Base-by-base conservation (phyloP, 768 basidiomycete genomes). In the Trametes villosa region DNA sequence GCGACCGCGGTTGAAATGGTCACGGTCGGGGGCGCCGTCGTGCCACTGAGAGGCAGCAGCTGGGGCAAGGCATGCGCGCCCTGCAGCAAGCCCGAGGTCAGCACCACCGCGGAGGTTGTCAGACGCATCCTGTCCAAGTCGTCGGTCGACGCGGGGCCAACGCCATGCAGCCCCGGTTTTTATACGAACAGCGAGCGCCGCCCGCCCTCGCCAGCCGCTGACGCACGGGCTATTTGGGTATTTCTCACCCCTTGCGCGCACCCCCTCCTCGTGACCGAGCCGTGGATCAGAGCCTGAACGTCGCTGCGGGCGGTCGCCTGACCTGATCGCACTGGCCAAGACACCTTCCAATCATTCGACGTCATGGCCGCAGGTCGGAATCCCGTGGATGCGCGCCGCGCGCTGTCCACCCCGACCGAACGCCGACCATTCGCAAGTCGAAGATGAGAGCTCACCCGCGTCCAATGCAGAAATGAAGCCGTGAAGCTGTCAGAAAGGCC, bases 1-100 rank as follows among this genome's bases (percentile, higher is more conserved):
- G 92, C 85, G 0, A 85, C 77, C 33, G 86, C 78, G 0, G 92
- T 92, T 17, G 83, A 76, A 34, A 86, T 70, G 1, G 83, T 79
- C 49, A 81, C 68, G 17, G 80, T 68, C 5, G 76, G 72, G 26
- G 59, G 62, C 5, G 59, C 50, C 15, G 64, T 58, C 36, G 56
- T 60, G 56, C 59, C 62, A 45, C 58, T 64, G 29, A 33, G 40
- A n/a, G n/a, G n/a, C 8, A 52, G 4, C 1, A 26, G 57, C 44
- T 64, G 62, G 24, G 62, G 62, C 24, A 64, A 20, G 49, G 62
- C 62, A 24, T 52, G 63, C 38, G 20, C 63, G 20, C 53, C 40
- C 2, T 46, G 51, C 9, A 53, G 24, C 26, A 62, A 34, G 27
- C 46, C 62, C 31, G 53, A 34, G 20, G 53, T 30, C 31, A 63